These are phyloP conservation scores for Phytophthora meadii DNA, from an alignment of 352 stramenopile genomes.

Conservation along the genomic window DNA sequence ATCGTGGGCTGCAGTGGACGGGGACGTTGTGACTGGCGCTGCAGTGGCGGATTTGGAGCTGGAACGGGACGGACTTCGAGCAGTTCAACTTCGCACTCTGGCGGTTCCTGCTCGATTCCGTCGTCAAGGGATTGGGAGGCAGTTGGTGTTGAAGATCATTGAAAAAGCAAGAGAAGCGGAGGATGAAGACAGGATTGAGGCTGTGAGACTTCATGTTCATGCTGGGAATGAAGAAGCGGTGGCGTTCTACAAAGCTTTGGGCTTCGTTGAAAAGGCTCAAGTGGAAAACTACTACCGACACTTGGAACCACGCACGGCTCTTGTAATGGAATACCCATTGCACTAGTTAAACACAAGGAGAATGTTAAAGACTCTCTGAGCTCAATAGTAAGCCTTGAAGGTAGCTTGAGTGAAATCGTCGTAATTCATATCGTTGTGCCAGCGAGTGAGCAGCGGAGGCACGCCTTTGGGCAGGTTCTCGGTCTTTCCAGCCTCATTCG, in stretches of 20 bases:
- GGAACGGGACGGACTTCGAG: constrained; percentile 26
- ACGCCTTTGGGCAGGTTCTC: constrained; percentile 84
- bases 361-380: neutral
- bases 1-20: constrained; percentile 52
- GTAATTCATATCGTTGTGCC: constrained; percentile 90
- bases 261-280: constrained; percentile 51
- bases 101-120: constrained; percentile 41
- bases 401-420: constrained; percentile 93
- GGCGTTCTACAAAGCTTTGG: constrained; percentile 62
- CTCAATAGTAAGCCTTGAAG: constrained; percentile 91
- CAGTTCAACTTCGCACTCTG: constrained; percentile 56
- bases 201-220: constrained; percentile 69
- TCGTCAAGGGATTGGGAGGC: constrained; percentile 46
- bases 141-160: constrained; percentile 51
- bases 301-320: constrained; percentile 55
- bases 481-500: constrained; percentile 56
- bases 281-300: constrained; percentile 75
- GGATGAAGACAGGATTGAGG: constrained; percentile 16
- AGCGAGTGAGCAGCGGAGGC: constrained; percentile 86
- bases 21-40: constrained; percentile 31
- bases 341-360: neutral
- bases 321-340: constrained; percentile 56
- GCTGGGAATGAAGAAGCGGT: constrained; percentile 63
- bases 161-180: constrained; percentile 31
- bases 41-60: constrained; percentile 52